These are phyloP conservation scores for Lycium barbarum DNA, from an alignment of 257 asterid genomes.

Conservation along the genomic window DNA sequence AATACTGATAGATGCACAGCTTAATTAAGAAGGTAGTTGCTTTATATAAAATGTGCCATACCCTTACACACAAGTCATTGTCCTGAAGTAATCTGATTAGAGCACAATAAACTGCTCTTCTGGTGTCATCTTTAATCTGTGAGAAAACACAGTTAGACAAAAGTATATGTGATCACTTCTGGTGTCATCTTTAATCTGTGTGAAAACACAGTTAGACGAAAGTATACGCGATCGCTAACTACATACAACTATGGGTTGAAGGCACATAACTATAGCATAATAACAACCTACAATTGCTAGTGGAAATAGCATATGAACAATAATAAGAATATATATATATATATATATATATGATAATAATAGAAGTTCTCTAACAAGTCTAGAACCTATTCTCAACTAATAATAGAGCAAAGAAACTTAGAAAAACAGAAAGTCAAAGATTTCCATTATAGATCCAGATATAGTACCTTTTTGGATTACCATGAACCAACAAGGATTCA, in stretches of 20 bases:
- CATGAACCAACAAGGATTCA: slow-evolving; percentile 13
- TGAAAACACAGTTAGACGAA: slow-evolving; percentile 25
- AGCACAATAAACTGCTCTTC: slow-evolving; percentile 90
- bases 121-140: slow-evolving; percentile 90
- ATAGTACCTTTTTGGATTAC: background rate
- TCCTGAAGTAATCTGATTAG: slow-evolving; percentile 89
- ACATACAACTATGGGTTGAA: background rate
- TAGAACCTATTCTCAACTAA: no score
- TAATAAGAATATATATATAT: background rate
- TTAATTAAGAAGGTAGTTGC: background rate
- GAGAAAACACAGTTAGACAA: slow-evolving; percentile 27
- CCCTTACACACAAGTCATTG: slow-evolving; percentile 91
- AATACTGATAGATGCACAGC: slow-evolving; percentile 25
- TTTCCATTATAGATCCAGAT: background rate
- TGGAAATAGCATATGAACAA: background rate
- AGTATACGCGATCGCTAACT: slow-evolving; percentile 32
- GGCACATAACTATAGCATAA: slow-evolving; percentile 25
- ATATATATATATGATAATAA: no score
- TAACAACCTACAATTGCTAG: background rate
- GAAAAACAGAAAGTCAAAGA: slow-evolving; percentile 1
- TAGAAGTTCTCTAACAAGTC: no score
- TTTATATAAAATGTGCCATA: slow-evolving; percentile 43
- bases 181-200: slow-evolving; percentile 86
- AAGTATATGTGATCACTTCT: slow-evolving; percentile 44
- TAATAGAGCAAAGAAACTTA: background rate